phyloP scores from a whole-genome alignment of 2,329 filamentous ascomycete species.

The Diaporthe ilicicola region DNA sequence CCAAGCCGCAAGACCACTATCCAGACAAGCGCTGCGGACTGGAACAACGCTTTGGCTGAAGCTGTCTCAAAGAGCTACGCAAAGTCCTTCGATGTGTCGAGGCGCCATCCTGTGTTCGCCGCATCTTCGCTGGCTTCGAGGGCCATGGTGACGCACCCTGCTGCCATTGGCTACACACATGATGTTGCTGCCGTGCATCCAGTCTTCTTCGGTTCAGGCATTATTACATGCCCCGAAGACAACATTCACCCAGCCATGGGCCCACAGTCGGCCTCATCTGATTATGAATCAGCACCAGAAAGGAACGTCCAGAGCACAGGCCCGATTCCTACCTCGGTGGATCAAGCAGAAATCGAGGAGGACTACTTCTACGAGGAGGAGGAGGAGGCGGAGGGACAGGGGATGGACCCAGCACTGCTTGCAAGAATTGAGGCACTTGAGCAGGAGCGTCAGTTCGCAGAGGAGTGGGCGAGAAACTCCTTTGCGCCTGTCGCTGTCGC shows the following conservation, averaged over 20 bases:
- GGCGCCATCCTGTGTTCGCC: constrained; percentile 46
- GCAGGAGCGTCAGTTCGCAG: constrained; percentile 42
- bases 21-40: constrained; percentile 29
- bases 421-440: constrained; percentile 45
- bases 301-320: neutral
- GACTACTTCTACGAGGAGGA: neutral
- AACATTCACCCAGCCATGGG: constrained; percentile 39
- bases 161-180: constrained; percentile 42
- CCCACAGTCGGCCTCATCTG: neutral
- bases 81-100: constrained; percentile 40
- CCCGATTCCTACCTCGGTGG: neutral
- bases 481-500: constrained; percentile 9
- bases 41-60: constrained; percentile 38
- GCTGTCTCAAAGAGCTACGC: constrained; percentile 34
- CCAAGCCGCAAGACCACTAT: neutral
- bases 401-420: constrained; percentile 35
- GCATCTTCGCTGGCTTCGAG: constrained; percentile 37
- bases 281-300: neutral
- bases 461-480: constrained; percentile 34
- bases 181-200: constrained; percentile 43
- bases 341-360: neutral
- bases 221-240: neutral
- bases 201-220: constrained; percentile 43
- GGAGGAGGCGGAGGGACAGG: neutral
- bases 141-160: constrained; percentile 41